Evolutionary conservation across 495 filamentous ascomycete species (phyloP).

Genomic region (Annulohypoxylon nitens): DNA sequence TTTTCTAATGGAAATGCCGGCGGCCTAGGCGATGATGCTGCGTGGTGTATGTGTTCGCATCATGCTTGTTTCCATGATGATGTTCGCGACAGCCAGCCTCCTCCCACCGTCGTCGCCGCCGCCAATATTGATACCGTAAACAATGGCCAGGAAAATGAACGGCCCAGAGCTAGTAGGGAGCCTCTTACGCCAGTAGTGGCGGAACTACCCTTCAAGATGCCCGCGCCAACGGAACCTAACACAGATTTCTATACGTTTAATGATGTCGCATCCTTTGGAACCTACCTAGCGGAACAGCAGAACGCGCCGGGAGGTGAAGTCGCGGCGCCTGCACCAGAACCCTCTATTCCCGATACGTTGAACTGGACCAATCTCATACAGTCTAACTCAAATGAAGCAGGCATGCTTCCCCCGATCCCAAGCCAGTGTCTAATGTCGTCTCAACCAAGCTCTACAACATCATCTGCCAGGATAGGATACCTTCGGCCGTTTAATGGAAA

Average conservation of each 20-base stretch:
- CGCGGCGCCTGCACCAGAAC: conserved; percentile 47
- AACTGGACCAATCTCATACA: conserved; percentile 60
- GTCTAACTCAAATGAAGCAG: conserved; percentile 51
- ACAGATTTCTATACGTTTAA: conserved; percentile 53
- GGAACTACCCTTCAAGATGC: conserved; percentile 55
- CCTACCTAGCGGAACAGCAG: conserved; percentile 33
- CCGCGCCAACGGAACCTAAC: conserved; percentile 49
- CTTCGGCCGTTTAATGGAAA: conserved; percentile 63
- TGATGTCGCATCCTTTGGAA: conserved; percentile 49
- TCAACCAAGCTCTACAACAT: conserved; percentile 61
- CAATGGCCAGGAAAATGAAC: conserved; percentile 62
- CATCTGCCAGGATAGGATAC: conserved; percentile 60
- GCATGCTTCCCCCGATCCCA: conserved; percentile 62
- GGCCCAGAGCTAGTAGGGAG: conserved; percentile 55
- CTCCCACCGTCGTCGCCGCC: conserved; percentile 24
- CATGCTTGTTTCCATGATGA: conserved; percentile 79
- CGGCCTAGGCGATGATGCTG: conserved; percentile 52
- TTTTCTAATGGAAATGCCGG: conserved; percentile 38
- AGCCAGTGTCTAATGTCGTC: conserved; percentile 64
- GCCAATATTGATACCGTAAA: conserved; percentile 35
- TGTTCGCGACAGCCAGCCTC: conserved; percentile 48
- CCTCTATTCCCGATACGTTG: conserved; percentile 65
- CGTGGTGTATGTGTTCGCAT: conserved; percentile 76
- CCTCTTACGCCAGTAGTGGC: conserved; percentile 59
- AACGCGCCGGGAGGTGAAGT: conserved; percentile 41